phyloP scores from a whole-genome alignment of 2,329 filamentous ascomycete genomes.

The Bisporella sp. region DNA sequence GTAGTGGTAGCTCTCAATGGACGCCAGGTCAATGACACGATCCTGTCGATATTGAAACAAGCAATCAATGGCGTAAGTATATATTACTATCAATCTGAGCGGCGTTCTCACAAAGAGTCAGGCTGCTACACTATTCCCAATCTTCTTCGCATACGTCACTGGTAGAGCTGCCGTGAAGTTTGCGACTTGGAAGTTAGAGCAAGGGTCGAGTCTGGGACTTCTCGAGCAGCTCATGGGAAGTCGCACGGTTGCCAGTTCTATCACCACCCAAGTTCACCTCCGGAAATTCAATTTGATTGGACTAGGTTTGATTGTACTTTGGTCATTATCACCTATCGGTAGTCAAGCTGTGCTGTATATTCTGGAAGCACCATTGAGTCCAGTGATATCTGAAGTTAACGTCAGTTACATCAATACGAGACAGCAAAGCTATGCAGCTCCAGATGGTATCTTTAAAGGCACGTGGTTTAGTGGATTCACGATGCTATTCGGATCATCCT shows the following conservation, averaged over 20 bases:
- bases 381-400: constrained; percentile 5
- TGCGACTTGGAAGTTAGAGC: constrained; percentile 23
- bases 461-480: constrained; percentile 14
- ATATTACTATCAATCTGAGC: not conserved
- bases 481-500: constrained; percentile 14
- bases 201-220: constrained; percentile 18
- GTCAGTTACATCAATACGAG: constrained; percentile 16
- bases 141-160: constrained; percentile 24
- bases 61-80: not conserved
- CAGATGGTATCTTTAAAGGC: constrained; percentile 6
- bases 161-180: constrained; percentile 22
- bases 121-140: constrained; percentile 17
- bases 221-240: constrained; percentile 28
- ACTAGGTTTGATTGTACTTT: constrained; percentile 20
- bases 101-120: not conserved
- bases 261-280: constrained; percentile 22
- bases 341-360: constrained; percentile 25
- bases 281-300: constrained; percentile 21
- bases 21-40: constrained; percentile 6
- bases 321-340: constrained; percentile 27
- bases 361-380: constrained; percentile 9
- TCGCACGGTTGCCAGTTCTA: constrained; percentile 22
- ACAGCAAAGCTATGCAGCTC: constrained; percentile 16
- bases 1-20: constrained; percentile 13
- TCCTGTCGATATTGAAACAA: constrained; percentile 8